A percentile compares a stretch with the other conserved stretches of the same genome.
phyloP scores from a whole-genome alignment of 805 yeast genomes.

The Kluyveromyces nonfermentans region DNA sequence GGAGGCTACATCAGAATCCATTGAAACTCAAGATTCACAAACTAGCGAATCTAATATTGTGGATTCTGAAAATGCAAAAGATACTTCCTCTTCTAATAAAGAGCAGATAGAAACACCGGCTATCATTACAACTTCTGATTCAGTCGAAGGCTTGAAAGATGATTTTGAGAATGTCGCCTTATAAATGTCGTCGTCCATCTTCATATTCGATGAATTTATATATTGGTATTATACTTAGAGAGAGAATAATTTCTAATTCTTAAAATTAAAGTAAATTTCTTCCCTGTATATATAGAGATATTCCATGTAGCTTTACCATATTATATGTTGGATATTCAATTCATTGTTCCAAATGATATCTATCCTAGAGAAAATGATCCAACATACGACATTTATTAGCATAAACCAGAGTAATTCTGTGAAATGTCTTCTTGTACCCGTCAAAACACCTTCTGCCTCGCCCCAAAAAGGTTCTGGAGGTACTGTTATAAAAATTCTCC shows the following conservation, averaged over 20 bases:
- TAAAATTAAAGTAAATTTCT: not conserved
- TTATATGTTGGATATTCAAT: slow-evolving; percentile 60
- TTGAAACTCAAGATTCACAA: not conserved
- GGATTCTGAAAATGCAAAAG: not conserved
- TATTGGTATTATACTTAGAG: not conserved
- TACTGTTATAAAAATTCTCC: slow-evolving; percentile 48
- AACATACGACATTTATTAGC: slow-evolving; percentile 43
- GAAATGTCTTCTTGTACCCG: slow-evolving; percentile 30
- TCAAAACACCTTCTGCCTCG: slow-evolving; percentile 15
- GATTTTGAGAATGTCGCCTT: slow-evolving; percentile 26
- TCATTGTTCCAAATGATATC: slow-evolving; percentile 65
- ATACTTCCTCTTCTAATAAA: not conserved
- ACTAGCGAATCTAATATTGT: not conserved
- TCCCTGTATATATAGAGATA: too few species aligned
- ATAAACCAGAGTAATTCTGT: slow-evolving; percentile 58
- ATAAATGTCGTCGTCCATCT: slow-evolving; percentile 4
- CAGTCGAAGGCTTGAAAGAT: slow-evolving; percentile 12
- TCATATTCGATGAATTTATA: not conserved
- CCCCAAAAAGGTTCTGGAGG: slow-evolving; percentile 30
- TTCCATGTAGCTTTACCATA: slow-evolving; percentile 48
- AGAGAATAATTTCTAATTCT: not conserved
- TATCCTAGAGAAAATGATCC: slow-evolving; percentile 46
- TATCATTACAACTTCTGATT: not conserved
- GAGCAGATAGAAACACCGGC: not conserved
- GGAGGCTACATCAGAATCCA: not conserved